Evolutionary conservation across 176 grass and related monocot species (phyloP).

Genomic region (Lolium rigidum): DNA sequence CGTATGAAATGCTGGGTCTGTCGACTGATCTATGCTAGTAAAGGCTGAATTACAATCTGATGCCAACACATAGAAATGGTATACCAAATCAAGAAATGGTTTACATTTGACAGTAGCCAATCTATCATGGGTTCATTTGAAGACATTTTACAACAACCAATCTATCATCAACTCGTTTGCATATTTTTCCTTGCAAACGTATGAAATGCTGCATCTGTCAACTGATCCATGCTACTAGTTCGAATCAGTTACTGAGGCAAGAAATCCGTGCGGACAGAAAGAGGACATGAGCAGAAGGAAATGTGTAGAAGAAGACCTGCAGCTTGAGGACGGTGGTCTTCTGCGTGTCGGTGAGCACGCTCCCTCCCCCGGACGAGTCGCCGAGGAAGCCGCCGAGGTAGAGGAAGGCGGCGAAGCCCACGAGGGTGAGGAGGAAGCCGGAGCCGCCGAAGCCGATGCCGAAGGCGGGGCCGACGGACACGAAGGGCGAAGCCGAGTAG

Average conservation of each 20-base stretch:
- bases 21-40: background rate
- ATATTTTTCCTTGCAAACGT: too few relatives aligned
- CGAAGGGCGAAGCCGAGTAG: conserved; percentile 80
- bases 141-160: background rate
- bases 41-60: too few relatives aligned
- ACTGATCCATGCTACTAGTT: background rate
- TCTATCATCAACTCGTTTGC: background rate
- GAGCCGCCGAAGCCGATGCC: conserved; percentile 77
- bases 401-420: conserved; percentile 78
- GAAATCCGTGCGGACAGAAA: background rate
- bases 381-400: conserved; percentile 81
- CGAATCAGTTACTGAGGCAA: background rate
- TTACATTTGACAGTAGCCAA: too few relatives aligned
- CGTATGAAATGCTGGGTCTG: background rate
- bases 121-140: background rate
- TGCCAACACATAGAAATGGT: too few relatives aligned
- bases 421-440: conserved; percentile 61
- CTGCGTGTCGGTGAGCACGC: conserved; percentile 76
- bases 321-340: conserved; percentile 95
- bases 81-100: too few relatives aligned
- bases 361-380: conserved; percentile 55
- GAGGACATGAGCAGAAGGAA: background rate
- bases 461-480: conserved; percentile 62
- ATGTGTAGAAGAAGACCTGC: conserved; percentile 55
- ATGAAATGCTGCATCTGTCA: background rate